These are phyloP conservation scores for Vaccinium myrtillus DNA, from an alignment of 148 eudicot genomes.

Conservation along the genomic window DNA sequence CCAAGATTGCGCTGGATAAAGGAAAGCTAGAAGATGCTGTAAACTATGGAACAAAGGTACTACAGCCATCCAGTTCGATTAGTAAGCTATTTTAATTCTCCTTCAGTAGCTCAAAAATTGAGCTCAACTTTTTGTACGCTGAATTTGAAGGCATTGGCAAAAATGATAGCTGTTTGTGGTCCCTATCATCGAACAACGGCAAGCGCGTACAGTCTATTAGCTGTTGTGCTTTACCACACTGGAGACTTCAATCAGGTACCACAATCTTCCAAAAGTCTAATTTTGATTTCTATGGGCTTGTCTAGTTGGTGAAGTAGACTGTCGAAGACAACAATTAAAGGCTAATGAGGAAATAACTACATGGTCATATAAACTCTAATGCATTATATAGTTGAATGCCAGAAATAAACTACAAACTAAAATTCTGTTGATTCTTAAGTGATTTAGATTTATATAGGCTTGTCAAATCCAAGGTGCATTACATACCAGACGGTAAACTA, in stretches of 20 bases:
- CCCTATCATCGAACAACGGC: slow-evolving; percentile 97
- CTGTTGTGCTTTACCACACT: slow-evolving; percentile 96
- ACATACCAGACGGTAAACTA: neutral
- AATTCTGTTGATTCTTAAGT: neutral
- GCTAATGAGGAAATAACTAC: neutral
- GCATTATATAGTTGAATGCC: neutral
- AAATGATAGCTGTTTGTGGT: slow-evolving; percentile 96
- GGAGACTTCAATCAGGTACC: slow-evolving; percentile 98
- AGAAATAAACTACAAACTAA: neutral
- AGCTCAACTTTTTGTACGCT: neutral
- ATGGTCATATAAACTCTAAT: neutral
- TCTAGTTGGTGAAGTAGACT: neutral
- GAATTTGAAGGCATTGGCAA: slow-evolving; percentile 78
- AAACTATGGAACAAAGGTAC: slow-evolving; percentile 81
- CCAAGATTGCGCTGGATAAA: slow-evolving; percentile 93
- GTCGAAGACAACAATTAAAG: neutral
- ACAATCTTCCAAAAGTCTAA: neutral
- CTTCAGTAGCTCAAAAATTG: neutral
- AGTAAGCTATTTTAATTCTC: neutral
- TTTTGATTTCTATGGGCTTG: neutral
- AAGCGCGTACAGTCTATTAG: slow-evolving; percentile 94
- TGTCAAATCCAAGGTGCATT: neutral
- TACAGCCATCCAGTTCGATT: neutral
- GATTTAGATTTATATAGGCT: neutral
- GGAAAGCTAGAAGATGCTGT: slow-evolving; percentile 99